Base-by-base conservation (phyloP, 805 yeast genomes). In the Hanseniaspora thailandica region DNA sequence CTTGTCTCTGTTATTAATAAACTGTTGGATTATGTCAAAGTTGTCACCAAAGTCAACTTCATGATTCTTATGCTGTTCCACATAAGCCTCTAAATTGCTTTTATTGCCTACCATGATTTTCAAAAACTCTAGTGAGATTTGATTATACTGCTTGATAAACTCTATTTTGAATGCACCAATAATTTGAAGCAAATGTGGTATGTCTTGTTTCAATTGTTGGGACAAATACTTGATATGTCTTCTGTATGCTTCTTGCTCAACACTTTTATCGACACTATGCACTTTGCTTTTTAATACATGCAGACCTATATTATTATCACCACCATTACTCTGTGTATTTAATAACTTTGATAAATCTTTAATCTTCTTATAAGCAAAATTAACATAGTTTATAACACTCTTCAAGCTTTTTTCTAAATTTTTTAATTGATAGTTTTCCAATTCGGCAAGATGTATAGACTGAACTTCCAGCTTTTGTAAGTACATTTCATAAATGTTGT, bases 21-120 rank as follows among this genome's bases (percentile, higher is more conserved):
- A 69, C 34, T 60, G 41, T 54, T 69, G 70, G 30, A 70, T 57
- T 13, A 71, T 67, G 54, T 70, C 74, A 51, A 68, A 66, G 53
- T 68, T 65, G 46, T 64, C 67, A 15, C 69, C 68, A 3, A 57
- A 45, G 6, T 56, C 59, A 15, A 60, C 35, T 13, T 55, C 60
- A 6, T 57, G 56, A 2, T 38, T 30, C 9, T 56, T 52, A 8
- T 61, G n/a, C 13, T 41, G 44, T 25, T 61, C 59, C 3, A 60
- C 52, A 51, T 65, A 69, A 30, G 61, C 61, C 6, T 59, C 56
- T 22, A 68, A 23, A 15, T 60, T 62, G 7, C 35, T 52, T 2
- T 59, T 57, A 4, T 66, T 66, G 6, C 73, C 74, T 23, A 66
- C 56, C 35, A 70, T 46, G 22, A 60, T 57, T 47, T 59, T 61